These are phyloP conservation scores for Dalbergia cochinchinensis DNA, from an alignment of 306 rosid genomes.

Conservation along the genomic window DNA sequence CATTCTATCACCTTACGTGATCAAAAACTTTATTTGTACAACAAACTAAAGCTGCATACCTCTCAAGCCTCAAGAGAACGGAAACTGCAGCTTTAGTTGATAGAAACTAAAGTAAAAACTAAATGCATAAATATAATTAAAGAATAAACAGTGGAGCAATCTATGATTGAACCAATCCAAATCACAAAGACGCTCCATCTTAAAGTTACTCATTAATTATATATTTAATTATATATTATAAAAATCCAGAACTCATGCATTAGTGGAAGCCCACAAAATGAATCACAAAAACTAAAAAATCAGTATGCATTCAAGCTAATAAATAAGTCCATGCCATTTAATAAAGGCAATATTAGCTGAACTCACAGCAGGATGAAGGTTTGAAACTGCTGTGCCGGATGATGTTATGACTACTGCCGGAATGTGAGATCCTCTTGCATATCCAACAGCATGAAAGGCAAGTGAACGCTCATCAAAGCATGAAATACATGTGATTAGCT, in stretches of 20 bases:
- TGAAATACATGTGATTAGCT: constrained; percentile 72
- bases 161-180: constrained; percentile 5
- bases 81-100: constrained; percentile 29
- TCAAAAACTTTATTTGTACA: constrained; percentile 35
- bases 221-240: background rate
- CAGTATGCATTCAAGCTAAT: constrained; percentile 2
- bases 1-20: constrained; percentile 12
- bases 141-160: background rate
- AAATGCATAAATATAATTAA: background rate
- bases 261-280: constrained; percentile 9
- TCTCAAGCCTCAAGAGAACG: constrained; percentile 22
- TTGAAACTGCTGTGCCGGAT: constrained; percentile 98
- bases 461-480: constrained; percentile 97
- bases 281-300: constrained; percentile 18
- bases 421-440: constrained; percentile 87
- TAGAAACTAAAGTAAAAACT: constrained; percentile 31
- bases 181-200: constrained; percentile 5
- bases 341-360: constrained; percentile 6
- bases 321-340: background rate
- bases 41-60: constrained; percentile 32
- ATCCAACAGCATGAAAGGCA: constrained; percentile 97
- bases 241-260: constrained; percentile 26
- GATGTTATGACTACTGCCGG: constrained; percentile 95
- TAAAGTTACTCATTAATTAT: background rate
- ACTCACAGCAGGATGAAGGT: constrained; percentile 98